Evolutionary conservation across 768 basidiomycete species (phyloP).

Genomic region (Coprinellus micaceus): DNA sequence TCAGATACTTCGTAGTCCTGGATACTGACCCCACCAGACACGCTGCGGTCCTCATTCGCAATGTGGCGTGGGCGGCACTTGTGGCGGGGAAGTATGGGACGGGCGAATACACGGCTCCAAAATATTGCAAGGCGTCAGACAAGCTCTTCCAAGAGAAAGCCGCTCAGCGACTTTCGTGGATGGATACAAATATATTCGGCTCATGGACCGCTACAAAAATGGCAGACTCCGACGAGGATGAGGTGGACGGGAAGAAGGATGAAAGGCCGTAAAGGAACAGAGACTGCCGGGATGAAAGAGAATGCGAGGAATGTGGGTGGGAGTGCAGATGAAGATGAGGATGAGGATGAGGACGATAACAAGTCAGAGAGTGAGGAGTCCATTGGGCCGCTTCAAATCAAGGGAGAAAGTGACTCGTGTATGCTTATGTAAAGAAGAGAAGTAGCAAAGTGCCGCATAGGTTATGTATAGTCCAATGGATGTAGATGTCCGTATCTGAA

Average conservation of each 20-base stretch:
- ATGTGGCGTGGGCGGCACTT: constrained; percentile 29
- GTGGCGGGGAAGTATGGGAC: constrained; percentile 22
- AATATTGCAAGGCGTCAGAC: constrained; percentile 11
- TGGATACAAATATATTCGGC: background rate
- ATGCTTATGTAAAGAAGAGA: too few relatives aligned
- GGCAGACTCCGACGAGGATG: background rate
- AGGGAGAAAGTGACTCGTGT: too few relatives aligned
- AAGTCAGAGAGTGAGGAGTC: too few relatives aligned
- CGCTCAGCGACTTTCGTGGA: constrained; percentile 4
- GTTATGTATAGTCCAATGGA: too few relatives aligned
- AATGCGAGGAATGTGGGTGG: too few relatives aligned
- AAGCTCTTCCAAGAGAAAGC: constrained; percentile 13
- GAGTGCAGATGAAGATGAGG: too few relatives aligned
- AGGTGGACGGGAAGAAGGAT: background rate
- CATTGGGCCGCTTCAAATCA: too few relatives aligned
- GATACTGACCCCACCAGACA: constrained; percentile 16
- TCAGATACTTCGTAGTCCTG: constrained; percentile 29
- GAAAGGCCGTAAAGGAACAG: too few relatives aligned
- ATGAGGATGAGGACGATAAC: too few relatives aligned
- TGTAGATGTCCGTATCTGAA: too few relatives aligned
- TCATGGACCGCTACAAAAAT: background rate
- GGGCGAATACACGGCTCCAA: constrained; percentile 13
- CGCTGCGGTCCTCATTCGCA: constrained; percentile 10
- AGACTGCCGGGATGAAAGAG: too few relatives aligned
- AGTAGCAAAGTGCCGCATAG: too few relatives aligned